Evolutionary conservation across 768 basidiomycete genomes (phyloP).

Genomic region (Peribolospora kevripleyi): DNA sequence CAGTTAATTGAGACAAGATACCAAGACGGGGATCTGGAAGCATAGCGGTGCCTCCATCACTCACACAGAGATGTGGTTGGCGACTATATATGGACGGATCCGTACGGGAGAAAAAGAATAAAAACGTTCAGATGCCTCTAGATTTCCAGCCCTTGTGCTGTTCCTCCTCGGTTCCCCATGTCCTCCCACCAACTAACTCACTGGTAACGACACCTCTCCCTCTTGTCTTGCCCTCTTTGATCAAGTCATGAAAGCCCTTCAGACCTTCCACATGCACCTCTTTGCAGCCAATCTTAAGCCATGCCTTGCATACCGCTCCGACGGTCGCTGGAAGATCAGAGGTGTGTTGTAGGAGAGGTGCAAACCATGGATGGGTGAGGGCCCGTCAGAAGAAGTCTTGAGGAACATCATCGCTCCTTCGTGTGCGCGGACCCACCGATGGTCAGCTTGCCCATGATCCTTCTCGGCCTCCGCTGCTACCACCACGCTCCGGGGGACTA

Average conservation of each 20-base stretch:
- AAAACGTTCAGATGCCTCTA: too few species aligned
- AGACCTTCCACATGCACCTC: constrained; percentile 44
- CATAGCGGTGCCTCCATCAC: constrained; percentile 13
- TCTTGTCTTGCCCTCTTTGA: constrained; percentile 25
- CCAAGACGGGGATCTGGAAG: background rate
- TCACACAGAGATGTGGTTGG: constrained; percentile 83
- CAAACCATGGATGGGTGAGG: too few species aligned
- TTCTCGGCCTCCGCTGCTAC: too few species aligned
- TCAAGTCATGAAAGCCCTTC: constrained; percentile 35
- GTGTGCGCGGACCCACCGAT: too few species aligned
- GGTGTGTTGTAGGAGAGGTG: too few species aligned
- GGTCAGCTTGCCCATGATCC: too few species aligned
- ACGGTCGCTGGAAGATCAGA: constrained; percentile 23
- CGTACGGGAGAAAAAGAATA: too few species aligned
- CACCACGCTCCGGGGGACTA: too few species aligned
- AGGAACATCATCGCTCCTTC: too few species aligned
- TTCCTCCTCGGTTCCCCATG: background rate
- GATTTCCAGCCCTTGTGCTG: background rate
- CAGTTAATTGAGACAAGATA: background rate
- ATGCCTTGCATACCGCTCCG: constrained; percentile 54
- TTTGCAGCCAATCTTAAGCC: constrained; percentile 43
- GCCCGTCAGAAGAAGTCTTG: too few species aligned
- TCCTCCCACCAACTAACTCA: constrained; percentile 18
- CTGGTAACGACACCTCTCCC: constrained; percentile 52
- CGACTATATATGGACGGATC: constrained; percentile 28